Evolutionary conservation across 352 stramenopile genomes (phyloP), one percentile per base, ranked within the genome.

Genomic region (Globisporangium acanthophoron): DNA sequence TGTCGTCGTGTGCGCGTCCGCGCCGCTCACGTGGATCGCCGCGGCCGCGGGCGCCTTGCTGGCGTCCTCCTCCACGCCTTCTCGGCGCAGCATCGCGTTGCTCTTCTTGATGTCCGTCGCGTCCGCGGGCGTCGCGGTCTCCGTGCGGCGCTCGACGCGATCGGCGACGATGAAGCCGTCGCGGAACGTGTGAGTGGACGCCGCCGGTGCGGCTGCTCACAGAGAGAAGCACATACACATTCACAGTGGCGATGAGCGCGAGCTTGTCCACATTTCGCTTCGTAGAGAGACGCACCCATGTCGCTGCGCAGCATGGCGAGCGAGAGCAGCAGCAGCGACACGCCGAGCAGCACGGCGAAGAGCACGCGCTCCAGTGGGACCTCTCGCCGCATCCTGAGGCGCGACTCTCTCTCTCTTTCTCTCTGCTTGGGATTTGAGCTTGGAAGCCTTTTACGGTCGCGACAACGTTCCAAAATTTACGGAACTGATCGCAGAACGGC

Each of bases 101-200:
- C 18, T 24, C 21, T 27, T 35, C 61, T 45, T 4, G 6, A 43
- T 54, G 27, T 49, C 29, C 43, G 58, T 54, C 33, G 58, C 37
- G 27, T 39, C 44, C 4, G 18, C 20, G 7, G 65, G 54, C 33
- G 56, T 50, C 39, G 56, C 49, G 18, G 48, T 67, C 50, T 87
- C 74, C 0, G 67, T 70, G 41, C 74, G 79, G 3, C 79, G 74
- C 49, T 65, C 52, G 31, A 67, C 64, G 49, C 64, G 62, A 45
- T 86, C 65, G 3, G 78, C 80, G 13, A 91, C 80, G 24, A 73
- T 87, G 62, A 91, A 91, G 55, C 80, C 80, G 66, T 91, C 80
- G 52, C 80, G 76, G 56, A 91, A 91, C 15, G 70, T 78, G 48
- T 70, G 74, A 55, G 72, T 66, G 35, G 66, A 52, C n/a, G 52